Base-by-base conservation (phyloP, 2,329 filamentous ascomycete species). In the Verticillium alfalfae region DNA sequence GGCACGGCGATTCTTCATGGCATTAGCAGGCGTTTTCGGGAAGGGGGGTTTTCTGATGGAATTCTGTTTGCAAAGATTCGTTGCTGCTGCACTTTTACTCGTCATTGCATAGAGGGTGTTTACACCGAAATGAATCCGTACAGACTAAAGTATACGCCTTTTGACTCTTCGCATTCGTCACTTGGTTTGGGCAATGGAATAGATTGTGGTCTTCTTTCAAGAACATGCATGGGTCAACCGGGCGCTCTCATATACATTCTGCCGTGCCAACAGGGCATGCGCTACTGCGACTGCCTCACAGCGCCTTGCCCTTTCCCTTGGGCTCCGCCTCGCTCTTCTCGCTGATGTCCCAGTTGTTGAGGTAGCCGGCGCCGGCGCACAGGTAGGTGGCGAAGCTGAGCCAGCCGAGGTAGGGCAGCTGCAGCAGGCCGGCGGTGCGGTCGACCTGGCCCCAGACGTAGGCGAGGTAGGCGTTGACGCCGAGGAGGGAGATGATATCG, bases 351-450 rank as follows among this genome's bases (percentile, higher is more conserved):
- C 89, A 92, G 57, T 79, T 75, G 72, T 92, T 93, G 74, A 92
- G 72, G 66, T 88, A 79, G 1, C 89, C 88, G 2, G 87, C 82
- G 0, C 87, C 87, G 1, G 85, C 86, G 69, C 87, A 92, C 59
- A 98, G 79, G 72, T 97, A 98, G 0, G 90, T 92, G 37, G 93
- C 93, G 72, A 96, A 97, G 60, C 87, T 80, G 68, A 97, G 77
- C 94, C 94, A 98, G 16, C 80, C 90, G 34, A 96, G 77, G 72
- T 97, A 98, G 0, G 93, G 94, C 31, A 85, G 84, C 75, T 96
- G 82, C 66, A 87, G 81, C 85, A 86, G 93, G 16, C 87, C 90
- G 22, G 92, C 87, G 8, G 87, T 81, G 22, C 81, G 74, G 73
- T 97, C 93, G 56, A 94, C 84, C 65, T 86, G 80, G 64, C 86